phyloP scores from a whole-genome alignment of 768 basidiomycete species.

The Lactarius psammicola region DNA sequence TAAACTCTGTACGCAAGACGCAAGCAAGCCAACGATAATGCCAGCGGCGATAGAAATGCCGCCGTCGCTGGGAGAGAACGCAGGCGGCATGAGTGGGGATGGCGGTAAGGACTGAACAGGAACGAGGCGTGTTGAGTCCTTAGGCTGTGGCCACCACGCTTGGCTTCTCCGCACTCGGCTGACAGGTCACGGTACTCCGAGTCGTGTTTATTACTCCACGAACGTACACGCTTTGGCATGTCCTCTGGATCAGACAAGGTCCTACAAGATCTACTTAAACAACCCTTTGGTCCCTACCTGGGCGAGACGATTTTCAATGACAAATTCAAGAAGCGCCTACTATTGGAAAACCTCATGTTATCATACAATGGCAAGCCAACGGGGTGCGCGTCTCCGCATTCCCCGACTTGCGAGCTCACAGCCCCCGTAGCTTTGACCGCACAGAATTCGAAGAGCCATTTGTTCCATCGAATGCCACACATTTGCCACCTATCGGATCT shows the following conservation, averaged over 20 bases:
- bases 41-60: slow-evolving; percentile 44
- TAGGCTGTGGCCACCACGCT: not conserved
- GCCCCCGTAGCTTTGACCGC: slow-evolving; percentile 13
- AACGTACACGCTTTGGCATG: not conserved
- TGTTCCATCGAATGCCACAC: not conserved
- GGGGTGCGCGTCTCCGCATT: slow-evolving; percentile 13
- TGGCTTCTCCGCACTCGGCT: not conserved
- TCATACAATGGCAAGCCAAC: slow-evolving; percentile 10
- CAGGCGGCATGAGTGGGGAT: slow-evolving; percentile 30
- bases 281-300: slow-evolving; percentile 38
- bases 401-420: not conserved
- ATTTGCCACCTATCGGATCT: not conserved
- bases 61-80: slow-evolving; percentile 29
- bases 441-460: slow-evolving; percentile 13
- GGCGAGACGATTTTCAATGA: slow-evolving; percentile 34
- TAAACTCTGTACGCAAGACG: slow-evolving; percentile 85
- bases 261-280: slow-evolving; percentile 21
- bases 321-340: slow-evolving; percentile 18
- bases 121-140: not conserved
- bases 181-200: not conserved
- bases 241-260: not conserved
- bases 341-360: slow-evolving; percentile 19
- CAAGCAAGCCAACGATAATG: slow-evolving; percentile 64
- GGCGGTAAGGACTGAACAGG: not conserved
- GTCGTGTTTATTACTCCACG: not conserved